Base-by-base conservation (phyloP, 345 rosid genomes). In the Sisymbrium altissimum region DNA sequence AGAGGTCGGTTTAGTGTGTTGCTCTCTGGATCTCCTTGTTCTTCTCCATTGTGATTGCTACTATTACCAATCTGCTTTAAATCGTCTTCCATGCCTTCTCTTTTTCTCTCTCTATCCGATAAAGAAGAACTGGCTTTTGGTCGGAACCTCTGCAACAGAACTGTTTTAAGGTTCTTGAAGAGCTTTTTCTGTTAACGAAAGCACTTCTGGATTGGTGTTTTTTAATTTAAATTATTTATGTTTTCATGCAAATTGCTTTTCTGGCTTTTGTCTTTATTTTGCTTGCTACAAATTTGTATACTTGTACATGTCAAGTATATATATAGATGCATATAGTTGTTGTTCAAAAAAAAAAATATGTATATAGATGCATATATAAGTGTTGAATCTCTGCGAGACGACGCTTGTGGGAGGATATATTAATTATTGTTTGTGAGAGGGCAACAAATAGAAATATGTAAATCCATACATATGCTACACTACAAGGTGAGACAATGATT, bases 11-110 rank as follows among this genome's bases (percentile, higher is more conserved):
- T 77, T 12, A 85, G 71, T 13, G 90, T 50, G 68, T 83, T 84
- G 84, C 78, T 88, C 73, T 86, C 98, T 53, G 87, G 88, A 78
- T 87, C 96, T 80, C 80, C 67, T 74, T 72, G 64, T 66, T 72
- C 85, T 78, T 70, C 89, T n/a, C 38, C 80, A 44, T 76, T 84
- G 80, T 61, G 32, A 52, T 29, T 78, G 25, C 59, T 40, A 52
- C 27, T 69, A 58, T 49, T 71, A 63, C 43, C 21, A 62, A 63
- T 55, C 75, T 54, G 75, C 53, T 46, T 70, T 7, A 54, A 46
- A 13, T 54, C 60, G 63, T 62, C 43, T 62, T 77, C 93, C 97
- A 86, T 87, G 52, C 39, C 8, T 32, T 62, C 55, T 40, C 6
- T 57, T 6, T 76, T 41, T 39, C 36, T 43, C n/a, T 57, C 4